These are phyloP conservation scores for Hanseniaspora taiwanica DNA, from an alignment of 805 yeast species.

Conservation along the genomic window DNA sequence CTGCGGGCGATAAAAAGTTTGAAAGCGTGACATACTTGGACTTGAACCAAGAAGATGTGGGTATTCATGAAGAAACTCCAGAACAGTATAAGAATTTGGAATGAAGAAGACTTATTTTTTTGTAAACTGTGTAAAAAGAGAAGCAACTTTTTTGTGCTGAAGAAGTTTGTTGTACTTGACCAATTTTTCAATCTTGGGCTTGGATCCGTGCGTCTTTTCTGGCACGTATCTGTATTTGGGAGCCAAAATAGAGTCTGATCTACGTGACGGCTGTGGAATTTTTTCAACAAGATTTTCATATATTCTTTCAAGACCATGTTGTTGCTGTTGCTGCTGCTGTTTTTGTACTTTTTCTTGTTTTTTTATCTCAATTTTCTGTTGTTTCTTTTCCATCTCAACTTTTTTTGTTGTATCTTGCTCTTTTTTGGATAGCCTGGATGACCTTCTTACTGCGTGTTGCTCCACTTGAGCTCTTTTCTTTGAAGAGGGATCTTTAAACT, in stretches of 20 bases:
- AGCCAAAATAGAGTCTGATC: slow-evolving; percentile 24
- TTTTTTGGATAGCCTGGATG: slow-evolving; percentile 15
- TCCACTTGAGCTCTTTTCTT: no score
- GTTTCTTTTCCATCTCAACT: slow-evolving; percentile 1
- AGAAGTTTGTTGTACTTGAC: slow-evolving; percentile 15
- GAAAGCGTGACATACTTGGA: slow-evolving; percentile 52
- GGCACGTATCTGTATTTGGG: slow-evolving; percentile 19
- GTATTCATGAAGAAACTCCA: slow-evolving; percentile 38
- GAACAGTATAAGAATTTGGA: slow-evolving; percentile 15
- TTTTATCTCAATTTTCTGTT: neutral
- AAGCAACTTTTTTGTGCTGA: slow-evolving; percentile 14
- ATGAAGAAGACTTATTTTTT: slow-evolving; percentile 4
- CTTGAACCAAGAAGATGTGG: slow-evolving; percentile 46
- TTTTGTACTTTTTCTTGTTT: no score
- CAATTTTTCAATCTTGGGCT: slow-evolving; percentile 16
- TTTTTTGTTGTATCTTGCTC: slow-evolving; percentile 1
- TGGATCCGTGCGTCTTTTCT: slow-evolving; percentile 22
- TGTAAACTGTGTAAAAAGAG: slow-evolving; percentile 2
- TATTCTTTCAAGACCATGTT: slow-evolving; percentile 14
- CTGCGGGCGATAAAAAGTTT: slow-evolving; percentile 23
- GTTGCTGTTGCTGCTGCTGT: slow-evolving; percentile 5
- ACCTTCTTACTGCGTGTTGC: slow-evolving; percentile 12
- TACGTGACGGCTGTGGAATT: slow-evolving; percentile 17
- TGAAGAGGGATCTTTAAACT: no score
- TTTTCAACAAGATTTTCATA: slow-evolving; percentile 21